Percentiles rank a stretch among this genome's conserved stretches.
phyloP scores from a whole-genome alignment of 2,329 filamentous ascomycete species.

The Microdochium nivale region DNA sequence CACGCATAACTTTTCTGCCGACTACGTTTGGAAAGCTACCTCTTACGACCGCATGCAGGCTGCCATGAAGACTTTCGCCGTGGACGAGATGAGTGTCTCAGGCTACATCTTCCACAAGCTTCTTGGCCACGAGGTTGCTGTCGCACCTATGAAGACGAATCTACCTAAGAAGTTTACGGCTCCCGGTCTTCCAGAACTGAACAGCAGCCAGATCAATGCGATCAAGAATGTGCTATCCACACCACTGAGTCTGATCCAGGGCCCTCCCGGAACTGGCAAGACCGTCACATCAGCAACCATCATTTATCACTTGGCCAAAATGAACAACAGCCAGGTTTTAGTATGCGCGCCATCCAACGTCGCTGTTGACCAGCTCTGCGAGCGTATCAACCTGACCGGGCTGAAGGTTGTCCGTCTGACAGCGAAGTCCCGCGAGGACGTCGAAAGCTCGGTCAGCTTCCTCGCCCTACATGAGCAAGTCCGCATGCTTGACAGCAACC shows the following conservation, averaged over 20 bases:
- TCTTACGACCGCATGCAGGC: conserved; percentile 99
- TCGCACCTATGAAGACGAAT: conserved; percentile 90
- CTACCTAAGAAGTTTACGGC: conserved; percentile 96
- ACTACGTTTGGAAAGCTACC: conserved; percentile 99
- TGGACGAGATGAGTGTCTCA: conserved; percentile 96
- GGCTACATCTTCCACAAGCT: conserved; percentile 98
- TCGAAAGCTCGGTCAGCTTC: conserved; percentile 96
- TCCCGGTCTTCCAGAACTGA: conserved; percentile 87
- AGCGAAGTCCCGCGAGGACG: conserved; percentile 97
- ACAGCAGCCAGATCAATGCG: conserved; percentile 90
- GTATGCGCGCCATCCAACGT: conserved; percentile 98
- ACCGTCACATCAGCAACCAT: conserved; percentile 98
- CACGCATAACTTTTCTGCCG: conserved; percentile 94
- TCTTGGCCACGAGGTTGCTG: conserved; percentile 87
- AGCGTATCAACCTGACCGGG: conserved; percentile 89
- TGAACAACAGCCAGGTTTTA: conserved; percentile 88
- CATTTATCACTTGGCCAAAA: conserved; percentile 94
- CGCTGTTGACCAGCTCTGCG: conserved; percentile 94
- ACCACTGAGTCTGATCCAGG: conserved; percentile 91
- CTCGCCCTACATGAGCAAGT: conserved; percentile 95
- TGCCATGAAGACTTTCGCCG: conserved; percentile 97
- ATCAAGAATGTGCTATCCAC: conserved; percentile 93
- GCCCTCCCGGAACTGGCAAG: conserved; percentile 94
- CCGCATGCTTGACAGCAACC: conserved; percentile 92
- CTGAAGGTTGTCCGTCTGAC: conserved; percentile 96